Percentiles rank a stretch among this genome's conserved stretches.
These are phyloP conservation scores for Cystoisospora suis DNA, from an alignment of 169 alveolate species.

Conservation along the genomic window DNA sequence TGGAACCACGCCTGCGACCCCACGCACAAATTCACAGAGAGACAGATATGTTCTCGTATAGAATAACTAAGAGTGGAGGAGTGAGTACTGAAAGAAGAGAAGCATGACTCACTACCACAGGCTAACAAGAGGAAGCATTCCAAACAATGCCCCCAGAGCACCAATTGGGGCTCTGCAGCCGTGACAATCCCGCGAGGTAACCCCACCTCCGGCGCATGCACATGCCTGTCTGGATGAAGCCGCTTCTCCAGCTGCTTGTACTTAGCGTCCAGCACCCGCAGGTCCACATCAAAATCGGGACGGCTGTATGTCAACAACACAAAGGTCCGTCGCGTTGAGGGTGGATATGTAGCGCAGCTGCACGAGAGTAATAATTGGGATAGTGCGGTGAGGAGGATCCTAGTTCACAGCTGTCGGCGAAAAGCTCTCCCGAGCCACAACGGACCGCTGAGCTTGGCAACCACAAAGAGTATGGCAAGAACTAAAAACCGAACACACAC, in stretches of 20 bases:
- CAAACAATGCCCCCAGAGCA: too few species aligned
- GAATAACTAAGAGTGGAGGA: too few species aligned
- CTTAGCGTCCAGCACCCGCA: not conserved
- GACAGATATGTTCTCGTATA: too few species aligned
- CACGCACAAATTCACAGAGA: too few species aligned
- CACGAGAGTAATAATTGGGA: not conserved
- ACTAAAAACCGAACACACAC: not conserved
- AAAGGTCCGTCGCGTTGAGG: not conserved
- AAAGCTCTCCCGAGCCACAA: not conserved
- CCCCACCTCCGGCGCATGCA: too few species aligned
- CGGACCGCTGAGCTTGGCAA: not conserved
- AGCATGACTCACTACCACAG: too few species aligned
- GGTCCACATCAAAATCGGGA: not conserved
- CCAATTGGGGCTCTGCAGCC: too few species aligned
- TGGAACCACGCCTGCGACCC: too few species aligned
- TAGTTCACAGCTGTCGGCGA: not conserved
- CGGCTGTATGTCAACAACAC: not conserved
- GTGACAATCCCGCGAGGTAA: too few species aligned
- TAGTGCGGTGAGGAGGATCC: not conserved
- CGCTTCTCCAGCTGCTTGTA: constrained; percentile 6
- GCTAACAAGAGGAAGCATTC: too few species aligned
- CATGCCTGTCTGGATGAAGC: constrained; percentile 17
- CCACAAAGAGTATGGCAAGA: not conserved
- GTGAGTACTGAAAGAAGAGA: too few species aligned
- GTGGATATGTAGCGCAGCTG: not conserved